These are phyloP conservation scores for Candida loeiensis DNA, from an alignment of 805 yeast genomes.

Conservation along the genomic window DNA sequence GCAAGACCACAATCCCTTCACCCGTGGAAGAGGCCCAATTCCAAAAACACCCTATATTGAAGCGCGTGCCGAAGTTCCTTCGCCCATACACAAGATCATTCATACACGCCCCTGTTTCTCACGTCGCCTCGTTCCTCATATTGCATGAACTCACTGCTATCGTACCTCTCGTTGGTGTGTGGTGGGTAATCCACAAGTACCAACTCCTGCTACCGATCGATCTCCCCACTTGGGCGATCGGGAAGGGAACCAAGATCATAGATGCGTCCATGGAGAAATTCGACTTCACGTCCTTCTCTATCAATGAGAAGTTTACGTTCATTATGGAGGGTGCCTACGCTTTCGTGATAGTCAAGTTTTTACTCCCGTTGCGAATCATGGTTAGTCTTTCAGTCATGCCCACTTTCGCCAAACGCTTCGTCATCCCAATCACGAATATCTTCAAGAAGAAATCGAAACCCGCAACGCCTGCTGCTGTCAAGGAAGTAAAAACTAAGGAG, in stretches of 20 bases:
- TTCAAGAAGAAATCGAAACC: conserved; percentile 14
- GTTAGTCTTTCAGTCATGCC: conserved; percentile 55
- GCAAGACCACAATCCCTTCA: not conserved
- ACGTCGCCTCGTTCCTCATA: conserved; percentile 59
- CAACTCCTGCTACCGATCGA: conserved; percentile 51
- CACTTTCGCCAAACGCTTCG: conserved; percentile 49
- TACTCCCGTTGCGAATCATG: conserved; percentile 52
- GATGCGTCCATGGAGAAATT: conserved; percentile 46
- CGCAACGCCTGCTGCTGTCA: not conserved
- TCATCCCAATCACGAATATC: conserved; percentile 42
- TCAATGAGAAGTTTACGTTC: conserved; percentile 51
- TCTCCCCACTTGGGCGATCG: conserved; percentile 57
- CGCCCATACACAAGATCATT: conserved; percentile 49
- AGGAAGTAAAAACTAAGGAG: conserved; percentile 17
- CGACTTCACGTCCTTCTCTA: conserved; percentile 29
- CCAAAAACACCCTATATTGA: conserved; percentile 23
- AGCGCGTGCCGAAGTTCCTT: conserved; percentile 48
- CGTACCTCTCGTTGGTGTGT: conserved; percentile 61
- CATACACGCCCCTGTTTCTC: conserved; percentile 54
- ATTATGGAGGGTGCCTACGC: conserved; percentile 74
- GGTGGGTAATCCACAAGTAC: conserved; percentile 61
- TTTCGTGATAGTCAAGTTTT: conserved; percentile 61
- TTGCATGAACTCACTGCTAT: conserved; percentile 77
- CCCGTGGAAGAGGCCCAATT: conserved; percentile 1
- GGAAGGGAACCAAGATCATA: conserved; percentile 55